Conservation (phyloP, 2,329 filamentous ascomycete genomes). For the Cladosporium sp. region DNA sequence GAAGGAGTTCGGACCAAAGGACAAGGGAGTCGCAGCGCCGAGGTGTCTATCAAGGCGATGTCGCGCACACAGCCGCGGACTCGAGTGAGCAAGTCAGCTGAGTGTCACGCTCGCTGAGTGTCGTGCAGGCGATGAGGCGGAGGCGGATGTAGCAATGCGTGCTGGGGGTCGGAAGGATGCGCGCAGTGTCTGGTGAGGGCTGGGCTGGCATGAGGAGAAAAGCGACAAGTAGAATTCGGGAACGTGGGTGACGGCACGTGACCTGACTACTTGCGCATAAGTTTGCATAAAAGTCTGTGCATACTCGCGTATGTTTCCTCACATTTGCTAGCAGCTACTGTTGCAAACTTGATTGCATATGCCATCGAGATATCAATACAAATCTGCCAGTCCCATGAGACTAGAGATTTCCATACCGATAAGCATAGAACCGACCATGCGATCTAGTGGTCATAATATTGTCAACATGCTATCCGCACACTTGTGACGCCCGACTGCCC, state of each 20-base stretch:
- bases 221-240: not conserved
- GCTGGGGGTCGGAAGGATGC: not conserved
- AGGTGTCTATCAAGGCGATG: not conserved
- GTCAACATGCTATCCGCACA: too few species aligned
- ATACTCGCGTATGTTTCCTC: too few species aligned
- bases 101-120: not conserved
- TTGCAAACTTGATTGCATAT: too few species aligned
- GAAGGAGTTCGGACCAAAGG: not conserved
- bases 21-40: not conserved
- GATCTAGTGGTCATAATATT: too few species aligned
- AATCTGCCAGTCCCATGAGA: too few species aligned
- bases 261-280: too few species aligned
- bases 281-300: too few species aligned
- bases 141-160: not conserved
- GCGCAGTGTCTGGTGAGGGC: not conserved
- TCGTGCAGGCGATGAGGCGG: not conserved
- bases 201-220: not conserved
- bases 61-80: not conserved
- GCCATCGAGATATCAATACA: too few species aligned
- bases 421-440: too few species aligned
- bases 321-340: too few species aligned
- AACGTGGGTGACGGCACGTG: not conserved
- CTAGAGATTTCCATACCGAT: too few species aligned
- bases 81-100: not conserved
- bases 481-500: too few species aligned